Conservation (phyloP, 2,329 filamentous ascomycete species). For the Drechslerella coelobrocha region DNA sequence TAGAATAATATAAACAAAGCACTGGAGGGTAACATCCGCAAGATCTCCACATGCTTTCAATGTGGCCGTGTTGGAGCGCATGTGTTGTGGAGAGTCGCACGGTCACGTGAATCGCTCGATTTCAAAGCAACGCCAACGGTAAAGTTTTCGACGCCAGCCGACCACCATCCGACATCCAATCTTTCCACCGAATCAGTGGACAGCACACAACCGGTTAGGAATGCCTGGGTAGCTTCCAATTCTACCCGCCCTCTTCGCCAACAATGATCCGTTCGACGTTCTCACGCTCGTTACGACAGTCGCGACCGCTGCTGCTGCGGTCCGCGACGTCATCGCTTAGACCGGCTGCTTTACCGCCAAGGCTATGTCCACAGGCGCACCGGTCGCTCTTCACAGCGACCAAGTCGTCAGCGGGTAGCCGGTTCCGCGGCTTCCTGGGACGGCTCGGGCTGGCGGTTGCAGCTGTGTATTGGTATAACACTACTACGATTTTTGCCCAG, state of each 20-base stretch:
- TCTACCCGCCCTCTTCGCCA: constrained; percentile 6
- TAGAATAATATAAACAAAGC: too few relatives aligned
- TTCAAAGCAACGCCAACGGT: constrained; percentile 28
- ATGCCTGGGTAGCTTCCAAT: constrained; percentile 15
- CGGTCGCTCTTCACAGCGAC: constrained; percentile 62
- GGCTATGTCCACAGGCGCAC: constrained; percentile 24
- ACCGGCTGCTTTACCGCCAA: constrained; percentile 19
- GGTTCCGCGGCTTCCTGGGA: constrained; percentile 79
- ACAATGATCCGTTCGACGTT: constrained; percentile 36
- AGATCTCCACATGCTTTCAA: too few relatives aligned
- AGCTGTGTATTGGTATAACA: constrained; percentile 93
- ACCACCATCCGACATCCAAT: not conserved
- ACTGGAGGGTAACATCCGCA: too few relatives aligned
- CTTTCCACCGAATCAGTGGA: not conserved
- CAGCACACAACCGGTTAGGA: constrained; percentile 3
- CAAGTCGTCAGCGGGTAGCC: constrained; percentile 69
- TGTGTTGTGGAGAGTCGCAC: not conserved
- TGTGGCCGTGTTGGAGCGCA: not conserved
- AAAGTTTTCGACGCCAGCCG: constrained; percentile 32
- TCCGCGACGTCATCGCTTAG: constrained; percentile 38
- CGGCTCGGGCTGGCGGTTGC: constrained; percentile 78
- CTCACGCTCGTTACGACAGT: constrained; percentile 49
- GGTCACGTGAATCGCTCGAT: constrained; percentile 19
- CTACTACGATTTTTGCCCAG: constrained; percentile 83
- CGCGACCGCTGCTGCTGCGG: constrained; percentile 40